These are phyloP conservation scores for Cadophora sp. DNA, from an alignment of 2,329 filamentous ascomycete species.

Conservation along the genomic window DNA sequence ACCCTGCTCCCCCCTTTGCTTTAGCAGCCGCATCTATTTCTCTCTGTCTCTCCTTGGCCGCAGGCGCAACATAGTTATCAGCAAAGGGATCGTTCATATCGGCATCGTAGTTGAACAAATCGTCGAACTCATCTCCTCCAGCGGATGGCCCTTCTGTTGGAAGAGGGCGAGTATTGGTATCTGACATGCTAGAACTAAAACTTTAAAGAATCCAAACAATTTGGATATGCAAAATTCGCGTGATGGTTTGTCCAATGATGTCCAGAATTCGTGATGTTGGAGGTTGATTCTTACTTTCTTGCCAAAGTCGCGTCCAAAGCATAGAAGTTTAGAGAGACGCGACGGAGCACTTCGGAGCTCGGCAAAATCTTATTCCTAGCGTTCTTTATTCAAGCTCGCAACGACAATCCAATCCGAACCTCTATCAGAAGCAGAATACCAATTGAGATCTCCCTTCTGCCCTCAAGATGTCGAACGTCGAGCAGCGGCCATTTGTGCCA, in stretches of 20 bases:
- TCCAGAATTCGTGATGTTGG: not conserved
- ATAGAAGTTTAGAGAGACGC: conserved; percentile 2
- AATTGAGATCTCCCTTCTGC: conserved; percentile 41
- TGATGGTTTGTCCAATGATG: conserved; percentile 21
- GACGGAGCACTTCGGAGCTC: conserved; percentile 13
- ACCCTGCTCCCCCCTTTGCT: conserved; percentile 57
- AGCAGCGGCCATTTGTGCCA: conserved; percentile 62
- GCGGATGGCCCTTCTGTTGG: conserved; percentile 38
- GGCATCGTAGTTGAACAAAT: conserved; percentile 79
- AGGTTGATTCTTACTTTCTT: not conserved
- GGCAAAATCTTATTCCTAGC: conserved; percentile 24
- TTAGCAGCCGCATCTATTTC: conserved; percentile 49
- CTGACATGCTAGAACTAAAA: conserved; percentile 28
- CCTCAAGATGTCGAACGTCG: conserved; percentile 45
- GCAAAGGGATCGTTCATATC: conserved; percentile 48
- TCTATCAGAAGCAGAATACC: conserved; percentile 21
- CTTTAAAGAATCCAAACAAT: not conserved
- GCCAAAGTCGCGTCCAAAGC: conserved; percentile 1
- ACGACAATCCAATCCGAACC: conserved; percentile 28
- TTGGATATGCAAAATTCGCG: conserved; percentile 9
- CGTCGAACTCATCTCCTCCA: conserved; percentile 57
- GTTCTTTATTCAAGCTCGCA: conserved; percentile 25
- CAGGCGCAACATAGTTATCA: conserved; percentile 34
- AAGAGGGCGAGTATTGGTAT: conserved; percentile 32
- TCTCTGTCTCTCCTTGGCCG: conserved; percentile 42